Percentiles rank a stretch among this genome's conserved stretches.
These are phyloP conservation scores for Larix kaempferi DNA, from an alignment of 75 land plant genomes.

Conservation along the genomic window DNA sequence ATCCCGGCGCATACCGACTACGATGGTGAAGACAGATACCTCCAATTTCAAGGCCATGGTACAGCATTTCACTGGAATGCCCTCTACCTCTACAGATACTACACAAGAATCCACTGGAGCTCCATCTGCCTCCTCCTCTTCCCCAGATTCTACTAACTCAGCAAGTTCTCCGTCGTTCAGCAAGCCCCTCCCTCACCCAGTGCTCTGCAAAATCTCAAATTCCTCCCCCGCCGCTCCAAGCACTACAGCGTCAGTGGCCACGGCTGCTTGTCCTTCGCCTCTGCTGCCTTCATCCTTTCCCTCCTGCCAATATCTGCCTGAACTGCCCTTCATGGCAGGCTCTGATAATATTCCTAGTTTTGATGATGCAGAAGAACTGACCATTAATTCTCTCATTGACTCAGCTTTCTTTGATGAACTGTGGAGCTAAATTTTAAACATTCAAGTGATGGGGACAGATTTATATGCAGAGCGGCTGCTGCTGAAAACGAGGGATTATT, in stretches of 20 bases:
- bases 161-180: background rate
- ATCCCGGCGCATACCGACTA: conserved; percentile 22
- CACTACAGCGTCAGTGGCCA: background rate
- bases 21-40: conserved; percentile 19
- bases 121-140: background rate
- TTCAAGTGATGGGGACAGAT: too few relatives aligned
- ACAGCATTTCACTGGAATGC: conserved; percentile 38
- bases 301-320: background rate
- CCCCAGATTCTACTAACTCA: background rate
- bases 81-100: background rate
- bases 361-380: background rate
- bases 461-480: too few relatives aligned
- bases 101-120: background rate
- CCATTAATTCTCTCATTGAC: background rate
- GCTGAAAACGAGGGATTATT: too few relatives aligned
- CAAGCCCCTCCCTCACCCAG: conserved; percentile 4
- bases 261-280: too few relatives aligned
- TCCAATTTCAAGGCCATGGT: conserved; percentile 30
- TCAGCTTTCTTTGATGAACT: background rate
- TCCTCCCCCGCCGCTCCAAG: background rate
- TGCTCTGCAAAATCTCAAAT: background rate
- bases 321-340: background rate
- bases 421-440: background rate
- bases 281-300: conserved; percentile 1
- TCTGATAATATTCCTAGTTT: background rate